Evolutionary conservation across 768 basidiomycete species (phyloP).

Genomic region (Calvatia gigantea): DNA sequence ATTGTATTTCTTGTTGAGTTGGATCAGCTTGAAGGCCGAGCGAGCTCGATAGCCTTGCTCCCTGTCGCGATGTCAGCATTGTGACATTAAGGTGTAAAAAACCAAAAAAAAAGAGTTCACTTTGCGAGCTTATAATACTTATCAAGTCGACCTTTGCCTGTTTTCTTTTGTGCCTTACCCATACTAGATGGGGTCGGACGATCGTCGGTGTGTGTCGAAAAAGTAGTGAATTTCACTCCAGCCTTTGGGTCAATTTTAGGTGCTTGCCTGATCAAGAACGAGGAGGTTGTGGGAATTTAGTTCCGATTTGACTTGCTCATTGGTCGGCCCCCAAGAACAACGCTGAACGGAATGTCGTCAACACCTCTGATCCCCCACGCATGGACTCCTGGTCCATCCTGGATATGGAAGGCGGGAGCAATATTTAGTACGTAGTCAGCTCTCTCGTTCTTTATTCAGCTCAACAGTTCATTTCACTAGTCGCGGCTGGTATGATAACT

Average conservation of each 20-base stretch:
- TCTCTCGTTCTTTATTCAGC: not conserved
- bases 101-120: conserved; percentile 34
- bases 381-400: conserved; percentile 16
- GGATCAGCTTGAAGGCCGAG: conserved; percentile 98
- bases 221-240: not conserved
- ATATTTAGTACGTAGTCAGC: conserved; percentile 30
- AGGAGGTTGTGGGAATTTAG: conserved; percentile 9
- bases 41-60: conserved; percentile 99
- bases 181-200: conserved; percentile 30
- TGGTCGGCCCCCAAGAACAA: too few species aligned
- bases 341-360: conserved; percentile 18
- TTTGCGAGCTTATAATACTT: conserved; percentile 97
- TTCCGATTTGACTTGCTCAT: conserved; percentile 1
- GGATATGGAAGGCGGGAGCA: conserved; percentile 42
- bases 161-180: conserved; percentile 90
- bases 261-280: not conserved
- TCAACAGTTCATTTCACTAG: conserved; percentile 14
- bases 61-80: conserved; percentile 38
- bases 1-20: conserved; percentile 96
- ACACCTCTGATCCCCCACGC: conserved; percentile 24
- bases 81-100: conserved; percentile 6
- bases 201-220: conserved; percentile 9
- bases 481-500: conserved; percentile 49
- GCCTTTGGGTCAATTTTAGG: not conserved
- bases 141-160: conserved; percentile 92